Base-by-base conservation (phyloP, 129 eudicot species). In the Erigeron canadensis region DNA sequence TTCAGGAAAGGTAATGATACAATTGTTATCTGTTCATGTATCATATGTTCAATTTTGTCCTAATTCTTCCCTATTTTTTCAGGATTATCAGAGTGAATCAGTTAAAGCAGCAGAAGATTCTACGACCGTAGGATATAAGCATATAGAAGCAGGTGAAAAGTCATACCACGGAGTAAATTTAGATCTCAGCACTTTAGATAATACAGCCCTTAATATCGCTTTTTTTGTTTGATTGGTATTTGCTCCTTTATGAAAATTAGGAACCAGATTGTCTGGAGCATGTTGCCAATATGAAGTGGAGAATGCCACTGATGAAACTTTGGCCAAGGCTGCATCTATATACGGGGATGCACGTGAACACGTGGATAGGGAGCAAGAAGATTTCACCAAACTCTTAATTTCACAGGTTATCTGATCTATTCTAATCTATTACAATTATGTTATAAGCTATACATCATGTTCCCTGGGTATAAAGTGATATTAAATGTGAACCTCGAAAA, bases 281-380 rank as follows among this genome's bases (percentile, higher is more conserved):
- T 95, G 99, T 78, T 76, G 85, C 79, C 86, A 80, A 80, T 95
- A 90, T 73, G 99, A 96, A 59, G 81, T 84, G 78, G 99, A 95
- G 64, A 90, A 90, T 78, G 73, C 77, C 63, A 69, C 75, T 65
- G 99, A 95, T 79, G 91, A 88, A 81, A 84, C 86, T 69, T 67
- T 95, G 63, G 81, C 95, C 34, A 95, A 95, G 83, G 85, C 96
- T 57, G 96, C 97, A 65, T 90, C 96, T 44, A 80, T 95, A 37
- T 95, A 95, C 72, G 96, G 99, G 9, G 99, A 95, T 84, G 97
- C 99, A 73, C 96, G 89, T 63, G 90, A 91, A 82, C 97, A 95
- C 37, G 86, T 86, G 71, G 99, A 90, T 55, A 95, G 90, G 83
- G 99, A 90, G 78, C 97, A 90, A 79, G 99, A 95, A 69, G 99